These are phyloP conservation scores for Setaria italica DNA, from an alignment of 202 grass and related monocot genomes.

Conservation along the genomic window DNA sequence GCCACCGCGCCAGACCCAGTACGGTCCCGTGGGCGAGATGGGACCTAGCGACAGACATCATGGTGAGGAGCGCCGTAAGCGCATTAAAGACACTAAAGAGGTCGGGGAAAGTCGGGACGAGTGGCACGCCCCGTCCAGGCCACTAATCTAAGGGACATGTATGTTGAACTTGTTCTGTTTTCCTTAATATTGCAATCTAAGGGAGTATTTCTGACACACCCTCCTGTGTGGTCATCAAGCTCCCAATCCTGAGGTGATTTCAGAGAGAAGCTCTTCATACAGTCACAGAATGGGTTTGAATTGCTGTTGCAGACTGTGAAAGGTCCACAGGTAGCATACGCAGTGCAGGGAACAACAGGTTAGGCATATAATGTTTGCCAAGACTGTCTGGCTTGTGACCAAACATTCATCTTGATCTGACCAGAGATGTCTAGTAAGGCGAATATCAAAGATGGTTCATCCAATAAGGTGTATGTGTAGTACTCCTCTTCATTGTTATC, in stretches of 20 bases:
- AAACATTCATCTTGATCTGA: background rate
- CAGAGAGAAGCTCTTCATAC: slow-evolving; percentile 19
- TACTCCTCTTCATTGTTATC: background rate
- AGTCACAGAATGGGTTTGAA: background rate
- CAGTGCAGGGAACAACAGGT: background rate
- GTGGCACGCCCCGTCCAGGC: too few species aligned
- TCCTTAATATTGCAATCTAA: background rate
- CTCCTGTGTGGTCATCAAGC: background rate
- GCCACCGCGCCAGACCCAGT: too few species aligned
- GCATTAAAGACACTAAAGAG: too few species aligned
- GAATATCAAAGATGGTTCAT: background rate
- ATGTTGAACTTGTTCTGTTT: background rate
- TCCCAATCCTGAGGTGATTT: background rate
- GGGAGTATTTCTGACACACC: background rate
- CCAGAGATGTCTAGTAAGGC: background rate
- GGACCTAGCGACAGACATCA: too few species aligned
- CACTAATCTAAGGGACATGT: too few species aligned
- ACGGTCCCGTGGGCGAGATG: too few species aligned
- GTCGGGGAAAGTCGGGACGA: too few species aligned
- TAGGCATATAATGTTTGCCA: background rate
- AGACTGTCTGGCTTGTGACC: background rate
- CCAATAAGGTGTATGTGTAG: background rate
- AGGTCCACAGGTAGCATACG: background rate
- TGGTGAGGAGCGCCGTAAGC: too few species aligned
- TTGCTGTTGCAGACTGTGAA: background rate